These are phyloP conservation scores for Drechslerella coelobrocha DNA, from an alignment of 2,329 filamentous ascomycete species.

Conservation along the genomic window DNA sequence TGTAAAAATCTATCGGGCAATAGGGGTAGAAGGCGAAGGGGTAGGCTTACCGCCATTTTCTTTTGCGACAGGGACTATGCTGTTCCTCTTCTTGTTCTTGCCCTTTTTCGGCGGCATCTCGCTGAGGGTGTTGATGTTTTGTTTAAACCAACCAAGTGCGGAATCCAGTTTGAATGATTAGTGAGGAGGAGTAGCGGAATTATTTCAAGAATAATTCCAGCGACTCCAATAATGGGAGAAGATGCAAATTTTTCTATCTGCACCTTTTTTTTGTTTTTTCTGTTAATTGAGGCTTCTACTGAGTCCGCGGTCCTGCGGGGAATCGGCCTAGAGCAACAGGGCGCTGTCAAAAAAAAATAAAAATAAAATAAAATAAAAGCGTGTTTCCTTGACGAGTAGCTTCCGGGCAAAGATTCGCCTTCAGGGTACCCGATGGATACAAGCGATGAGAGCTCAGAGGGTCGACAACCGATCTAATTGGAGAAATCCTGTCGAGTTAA, in stretches of 20 bases:
- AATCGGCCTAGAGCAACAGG: slow-evolving; percentile 20
- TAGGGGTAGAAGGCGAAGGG: neutral
- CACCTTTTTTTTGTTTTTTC: slow-evolving; percentile 22
- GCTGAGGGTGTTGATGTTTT: slow-evolving; percentile 39
- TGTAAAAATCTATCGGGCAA: neutral
- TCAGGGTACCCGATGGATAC: slow-evolving; percentile 37
- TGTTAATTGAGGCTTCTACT: slow-evolving; percentile 8
- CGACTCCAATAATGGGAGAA: slow-evolving; percentile 27
- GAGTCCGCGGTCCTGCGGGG: slow-evolving; percentile 42
- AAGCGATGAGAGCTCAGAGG: slow-evolving; percentile 10
- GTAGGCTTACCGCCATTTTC: slow-evolving; percentile 42
- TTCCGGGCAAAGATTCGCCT: slow-evolving; percentile 32
- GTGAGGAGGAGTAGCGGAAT: slow-evolving; percentile 42
- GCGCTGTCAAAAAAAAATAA: slow-evolving; percentile 28
- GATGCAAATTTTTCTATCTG: slow-evolving; percentile 6
- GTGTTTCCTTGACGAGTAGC: slow-evolving; percentile 37
- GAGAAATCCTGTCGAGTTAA: slow-evolving; percentile 24
- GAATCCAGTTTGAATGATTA: slow-evolving; percentile 46
- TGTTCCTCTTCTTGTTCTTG: slow-evolving; percentile 44
- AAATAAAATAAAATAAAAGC: too few species aligned
- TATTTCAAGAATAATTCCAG: slow-evolving; percentile 50
- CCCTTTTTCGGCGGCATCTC: slow-evolving; percentile 43
- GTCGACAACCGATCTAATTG: slow-evolving; percentile 32
- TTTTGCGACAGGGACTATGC: slow-evolving; percentile 30
- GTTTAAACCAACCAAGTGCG: slow-evolving; percentile 47